A percentile compares a stretch with the other conserved stretches of the same genome.
phyloP scores from a whole-genome alignment of 2,329 filamentous ascomycete genomes.

The Aureobasidium subglaciale region DNA sequence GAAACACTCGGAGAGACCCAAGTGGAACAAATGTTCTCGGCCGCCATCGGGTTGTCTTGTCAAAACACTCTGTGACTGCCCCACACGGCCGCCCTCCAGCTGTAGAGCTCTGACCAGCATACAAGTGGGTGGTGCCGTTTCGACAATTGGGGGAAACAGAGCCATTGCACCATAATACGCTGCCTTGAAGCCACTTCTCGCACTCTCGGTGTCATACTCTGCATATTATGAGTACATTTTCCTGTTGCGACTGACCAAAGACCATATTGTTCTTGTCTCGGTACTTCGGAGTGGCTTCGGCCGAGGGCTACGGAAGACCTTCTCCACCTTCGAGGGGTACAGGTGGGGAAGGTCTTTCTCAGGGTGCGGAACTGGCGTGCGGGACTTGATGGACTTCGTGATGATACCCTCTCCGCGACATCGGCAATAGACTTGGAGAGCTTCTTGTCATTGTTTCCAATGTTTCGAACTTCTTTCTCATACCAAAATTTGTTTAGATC shows the following conservation, averaged over 20 bases:
- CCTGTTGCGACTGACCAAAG: too few species aligned
- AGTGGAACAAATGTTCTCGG: not conserved
- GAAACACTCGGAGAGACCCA: not conserved
- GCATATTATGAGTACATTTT: too few species aligned
- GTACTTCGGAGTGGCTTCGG: not conserved
- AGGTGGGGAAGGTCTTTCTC: slow-evolving; percentile 9
- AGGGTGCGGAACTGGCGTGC: not conserved
- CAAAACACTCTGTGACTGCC: slow-evolving; percentile 9
- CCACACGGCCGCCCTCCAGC: not conserved
- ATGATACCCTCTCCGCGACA: not conserved
- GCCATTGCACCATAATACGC: not conserved
- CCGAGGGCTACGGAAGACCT: not conserved
- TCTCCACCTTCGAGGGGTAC: slow-evolving; percentile 11
- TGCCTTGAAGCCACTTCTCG: not conserved
- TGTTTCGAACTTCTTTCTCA: not conserved
- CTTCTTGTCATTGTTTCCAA: not conserved
- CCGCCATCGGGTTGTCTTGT: slow-evolving; percentile 7
- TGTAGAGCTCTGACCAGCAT: slow-evolving; percentile 13
- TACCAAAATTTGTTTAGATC: not conserved
- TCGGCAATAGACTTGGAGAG: not conserved
- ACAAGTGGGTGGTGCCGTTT: slow-evolving; percentile 4
- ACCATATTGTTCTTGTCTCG: slow-evolving; percentile 2
- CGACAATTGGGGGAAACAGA: not conserved
- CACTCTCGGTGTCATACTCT: not conserved
- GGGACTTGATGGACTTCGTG: slow-evolving; percentile 5